Evolutionary conservation across 495 filamentous ascomycete species (phyloP).

Genomic region (Hypoxylon intermedium): DNA sequence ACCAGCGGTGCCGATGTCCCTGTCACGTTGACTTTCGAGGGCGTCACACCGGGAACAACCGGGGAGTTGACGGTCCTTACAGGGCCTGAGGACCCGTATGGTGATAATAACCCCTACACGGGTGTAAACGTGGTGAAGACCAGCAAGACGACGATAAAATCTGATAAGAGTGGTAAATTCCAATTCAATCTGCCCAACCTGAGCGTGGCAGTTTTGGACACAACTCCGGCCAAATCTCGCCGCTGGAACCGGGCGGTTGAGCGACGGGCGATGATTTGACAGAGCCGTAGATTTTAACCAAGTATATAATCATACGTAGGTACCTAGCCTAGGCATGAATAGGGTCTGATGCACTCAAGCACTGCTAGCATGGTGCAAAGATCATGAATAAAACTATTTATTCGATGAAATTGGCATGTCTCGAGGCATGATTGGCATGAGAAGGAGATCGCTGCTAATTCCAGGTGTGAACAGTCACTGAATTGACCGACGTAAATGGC

Average conservation of each 20-base stretch:
- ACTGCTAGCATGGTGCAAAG: too few species aligned
- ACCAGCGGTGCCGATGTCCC: slow-evolving; percentile 52
- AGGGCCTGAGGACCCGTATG: slow-evolving; percentile 56
- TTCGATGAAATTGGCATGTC: too few species aligned
- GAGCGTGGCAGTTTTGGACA: slow-evolving; percentile 61
- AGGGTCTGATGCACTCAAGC: too few species aligned
- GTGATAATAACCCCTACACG: slow-evolving; percentile 46
- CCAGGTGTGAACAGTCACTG: too few species aligned
- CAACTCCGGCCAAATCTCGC: slow-evolving; percentile 12
- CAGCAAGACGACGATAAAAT: slow-evolving; percentile 50
- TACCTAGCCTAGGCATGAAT: too few species aligned
- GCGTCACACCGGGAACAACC: slow-evolving; percentile 50
- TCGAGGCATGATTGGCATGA: too few species aligned
- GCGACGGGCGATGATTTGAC: background rate
- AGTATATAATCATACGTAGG: too few species aligned
- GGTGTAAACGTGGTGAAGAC: slow-evolving; percentile 49
- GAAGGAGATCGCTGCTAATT: too few species aligned
- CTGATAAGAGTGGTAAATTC: slow-evolving; percentile 55
- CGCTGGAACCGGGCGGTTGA: slow-evolving; percentile 7
- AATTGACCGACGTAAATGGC: too few species aligned
- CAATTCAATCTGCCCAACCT: slow-evolving; percentile 57
- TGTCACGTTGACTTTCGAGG: slow-evolving; percentile 63
- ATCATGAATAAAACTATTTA: too few species aligned
- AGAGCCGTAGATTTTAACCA: background rate
- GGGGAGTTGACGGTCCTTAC: slow-evolving; percentile 66